Evolutionary conservation across 352 stramenopile species (phyloP).

Genomic region (Phytophthora sp.): DNA sequence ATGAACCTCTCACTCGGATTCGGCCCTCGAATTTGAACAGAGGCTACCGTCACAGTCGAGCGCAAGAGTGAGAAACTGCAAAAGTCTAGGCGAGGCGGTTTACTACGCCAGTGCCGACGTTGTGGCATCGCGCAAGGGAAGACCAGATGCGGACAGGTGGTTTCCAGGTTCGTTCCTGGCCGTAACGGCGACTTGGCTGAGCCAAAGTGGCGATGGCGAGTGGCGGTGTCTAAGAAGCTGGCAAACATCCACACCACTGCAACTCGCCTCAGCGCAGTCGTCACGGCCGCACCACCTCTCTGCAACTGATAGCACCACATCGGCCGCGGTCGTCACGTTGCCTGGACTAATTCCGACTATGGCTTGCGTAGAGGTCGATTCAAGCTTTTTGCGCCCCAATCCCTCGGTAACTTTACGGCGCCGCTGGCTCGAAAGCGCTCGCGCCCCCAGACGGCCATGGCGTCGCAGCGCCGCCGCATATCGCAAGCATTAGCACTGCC

Average conservation of each 20-base stretch:
- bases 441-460: background rate
- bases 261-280: too few species aligned
- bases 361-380: constrained; percentile 26
- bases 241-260: too few species aligned
- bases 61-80: too few species aligned
- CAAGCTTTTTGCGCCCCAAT: constrained; percentile 15
- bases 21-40: too few species aligned
- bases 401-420: background rate
- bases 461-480: constrained; percentile 1
- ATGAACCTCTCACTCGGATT: too few species aligned
- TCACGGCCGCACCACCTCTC: too few species aligned
- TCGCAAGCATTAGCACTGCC: constrained; percentile 9
- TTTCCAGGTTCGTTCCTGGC: constrained; percentile 18
- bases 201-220: background rate
- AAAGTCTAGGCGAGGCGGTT: too few species aligned
- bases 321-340: constrained; percentile 20
- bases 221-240: too few species aligned
- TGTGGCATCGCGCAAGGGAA: constrained; percentile 9
- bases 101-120: constrained; percentile 1
- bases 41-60: too few species aligned
- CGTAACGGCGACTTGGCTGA: background rate
- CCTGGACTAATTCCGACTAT: background rate
- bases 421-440: background rate
- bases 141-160: constrained; percentile 28
- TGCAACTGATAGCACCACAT: too few species aligned